Percentiles rank a stretch among this genome's conserved stretches.
Conservation (phyloP, 2,329 filamentous ascomycete genomes). For the Daldinia sp. region DNA sequence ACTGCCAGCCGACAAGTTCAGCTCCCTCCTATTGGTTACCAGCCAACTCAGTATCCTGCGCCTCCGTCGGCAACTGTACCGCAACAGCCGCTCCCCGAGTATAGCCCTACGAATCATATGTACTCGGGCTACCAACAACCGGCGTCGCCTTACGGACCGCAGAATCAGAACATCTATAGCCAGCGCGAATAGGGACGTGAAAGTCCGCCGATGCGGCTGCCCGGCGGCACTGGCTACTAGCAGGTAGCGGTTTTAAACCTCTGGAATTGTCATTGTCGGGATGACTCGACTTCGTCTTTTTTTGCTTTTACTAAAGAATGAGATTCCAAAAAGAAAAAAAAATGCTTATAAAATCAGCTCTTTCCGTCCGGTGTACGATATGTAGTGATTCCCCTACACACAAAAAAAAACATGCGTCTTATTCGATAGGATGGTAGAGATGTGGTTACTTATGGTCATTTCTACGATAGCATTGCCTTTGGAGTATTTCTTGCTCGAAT, state of each 20-base stretch:
- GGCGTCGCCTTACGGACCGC: constrained; percentile 65
- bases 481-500: constrained; percentile 37
- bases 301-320: constrained; percentile 27
- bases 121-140: constrained; percentile 66
- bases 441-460: constrained; percentile 20
- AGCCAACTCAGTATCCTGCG: constrained; percentile 75
- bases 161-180: constrained; percentile 70
- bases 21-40: constrained; percentile 81
- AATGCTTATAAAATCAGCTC: constrained; percentile 31
- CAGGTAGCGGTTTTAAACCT: constrained; percentile 15
- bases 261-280: constrained; percentile 2
- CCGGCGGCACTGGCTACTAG: constrained; percentile 3
- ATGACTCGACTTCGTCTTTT: constrained; percentile 20
- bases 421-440: constrained; percentile 35
- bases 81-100: constrained; percentile 65
- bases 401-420: constrained; percentile 28
- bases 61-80: constrained; percentile 67
- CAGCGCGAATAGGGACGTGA: constrained; percentile 60
- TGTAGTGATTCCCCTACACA: constrained; percentile 33
- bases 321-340: constrained; percentile 18
- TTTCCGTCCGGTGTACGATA: constrained; percentile 38
- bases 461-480: constrained; percentile 40
- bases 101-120: constrained; percentile 63
- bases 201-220: constrained; percentile 1
- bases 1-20: constrained; percentile 69